Evolutionary conservation across 352 stramenopile species (phyloP).

Genomic region (Phytophthora cactorum): DNA sequence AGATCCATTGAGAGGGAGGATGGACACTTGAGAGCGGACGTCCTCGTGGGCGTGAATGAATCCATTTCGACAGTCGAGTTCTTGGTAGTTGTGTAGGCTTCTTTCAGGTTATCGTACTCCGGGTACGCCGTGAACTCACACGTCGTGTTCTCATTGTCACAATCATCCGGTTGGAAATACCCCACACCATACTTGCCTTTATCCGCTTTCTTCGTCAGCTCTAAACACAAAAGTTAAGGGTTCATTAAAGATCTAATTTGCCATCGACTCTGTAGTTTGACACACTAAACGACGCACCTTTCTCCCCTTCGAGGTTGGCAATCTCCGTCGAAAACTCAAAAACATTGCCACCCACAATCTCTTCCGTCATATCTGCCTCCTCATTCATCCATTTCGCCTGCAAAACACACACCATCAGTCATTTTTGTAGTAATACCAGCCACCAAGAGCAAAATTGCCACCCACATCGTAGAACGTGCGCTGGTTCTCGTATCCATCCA

Average conservation of each 20-base stretch:
- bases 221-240: conserved; percentile 16
- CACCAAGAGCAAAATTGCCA: not conserved
- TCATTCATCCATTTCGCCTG: conserved; percentile 90
- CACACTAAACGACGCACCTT: conserved; percentile 34
- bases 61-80: conserved; percentile 53
- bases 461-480: conserved; percentile 70
- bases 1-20: conserved; percentile 44
- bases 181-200: conserved; percentile 66
- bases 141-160: conserved; percentile 51
- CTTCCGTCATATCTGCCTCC: conserved; percentile 69
- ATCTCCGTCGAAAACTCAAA: conserved; percentile 86
- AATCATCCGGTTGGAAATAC: conserved; percentile 70
- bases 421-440: not conserved
- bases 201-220: conserved; percentile 51
- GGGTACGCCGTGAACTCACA: conserved; percentile 66
- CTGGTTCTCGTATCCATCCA: conserved; percentile 67
- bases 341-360: conserved; percentile 79
- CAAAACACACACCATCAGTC: not conserved
- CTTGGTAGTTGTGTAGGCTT: conserved; percentile 51
- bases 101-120: conserved; percentile 61
- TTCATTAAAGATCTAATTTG: not conserved
- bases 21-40: conserved; percentile 47
- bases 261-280: not conserved
- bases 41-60: conserved; percentile 42
- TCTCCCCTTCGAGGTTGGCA: conserved; percentile 54